Evolutionary conservation across 257 asterid species (phyloP), one percentile per base, ranked within the genome.

Genomic region (Nicotiana benthamiana): DNA sequence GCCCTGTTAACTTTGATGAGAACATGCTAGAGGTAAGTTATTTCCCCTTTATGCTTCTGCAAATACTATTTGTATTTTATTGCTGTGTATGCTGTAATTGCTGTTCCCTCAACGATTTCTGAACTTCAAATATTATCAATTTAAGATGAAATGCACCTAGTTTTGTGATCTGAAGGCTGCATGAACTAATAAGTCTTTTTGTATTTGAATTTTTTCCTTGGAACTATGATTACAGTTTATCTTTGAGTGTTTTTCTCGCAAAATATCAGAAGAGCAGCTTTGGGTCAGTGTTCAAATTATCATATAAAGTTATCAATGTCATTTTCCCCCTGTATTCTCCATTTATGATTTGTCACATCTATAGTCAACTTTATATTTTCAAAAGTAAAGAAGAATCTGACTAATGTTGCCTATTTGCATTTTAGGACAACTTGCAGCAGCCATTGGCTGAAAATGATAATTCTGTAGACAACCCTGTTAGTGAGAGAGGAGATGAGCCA

Each of bases 1-100:
- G 77, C 77, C 97, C 98, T 26, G 60, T 94, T 79, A 88, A 83
- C 79, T 94, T 96, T 80, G 97, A 92, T 77, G 87, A 88, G 82
- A 76, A 30, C 57, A 86, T 87, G 91, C 89, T 90, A 8, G 97
- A 93, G 98, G 97, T 94, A 80, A 84, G 90, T 83, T 32, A 32
- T 80, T 75, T 77, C 74, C 78, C 66, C 1, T 13, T 63, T 27
- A 20, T 9, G 80, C 51, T 13, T 77, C 27, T 63, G 12, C 22
- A 57, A 24, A 20, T 56, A 15, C 57, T 20, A n/a, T 27, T 16
- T 74, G 61, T 72, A 24, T 9, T 72, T 72, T 15, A 24, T 22
- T 46, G 11, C 22, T 72, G 11, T 12, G 36, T 22, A 22, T 72
- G 46, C 24, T 15, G 36, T 72, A 72, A 15, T 72, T 46, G 22